Conservation (phyloP, 2,329 filamentous ascomycete genomes). For the Pseudogymnoascus sp. region DNA sequence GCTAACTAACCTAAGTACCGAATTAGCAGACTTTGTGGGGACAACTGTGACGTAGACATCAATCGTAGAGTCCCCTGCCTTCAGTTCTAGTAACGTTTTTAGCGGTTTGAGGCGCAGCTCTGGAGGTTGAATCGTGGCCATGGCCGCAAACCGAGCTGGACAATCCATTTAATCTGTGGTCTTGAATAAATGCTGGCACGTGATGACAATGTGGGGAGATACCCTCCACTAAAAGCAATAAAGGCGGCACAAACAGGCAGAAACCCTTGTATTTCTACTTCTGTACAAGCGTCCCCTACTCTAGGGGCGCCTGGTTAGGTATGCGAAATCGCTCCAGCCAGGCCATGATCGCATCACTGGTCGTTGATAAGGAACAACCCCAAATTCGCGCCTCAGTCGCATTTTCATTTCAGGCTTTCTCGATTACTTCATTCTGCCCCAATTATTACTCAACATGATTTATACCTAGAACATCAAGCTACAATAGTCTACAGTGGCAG, state of each 20-base stretch:
- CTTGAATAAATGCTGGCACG: background rate
- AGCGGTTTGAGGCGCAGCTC: conserved; percentile 43
- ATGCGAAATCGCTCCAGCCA: background rate
- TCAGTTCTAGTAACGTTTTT: conserved; percentile 56
- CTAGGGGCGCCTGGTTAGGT: background rate
- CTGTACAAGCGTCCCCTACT: no score
- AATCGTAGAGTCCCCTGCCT: conserved; percentile 49
- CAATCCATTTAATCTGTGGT: background rate
- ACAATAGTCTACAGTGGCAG: background rate
- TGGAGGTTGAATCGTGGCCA: background rate
- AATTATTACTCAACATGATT: background rate
- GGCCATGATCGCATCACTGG: conserved; percentile 3
- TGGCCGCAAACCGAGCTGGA: background rate
- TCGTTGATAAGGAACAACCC: conserved; percentile 3
- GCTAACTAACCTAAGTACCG: conserved; percentile 58
- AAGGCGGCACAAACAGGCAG: no score
- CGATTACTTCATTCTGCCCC: background rate
- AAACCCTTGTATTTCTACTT: no score
- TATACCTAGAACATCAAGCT: background rate
- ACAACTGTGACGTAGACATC: conserved; percentile 64
- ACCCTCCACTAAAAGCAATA: no score
- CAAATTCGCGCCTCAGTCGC: background rate
- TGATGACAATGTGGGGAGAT: no score
- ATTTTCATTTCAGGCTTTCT: background rate
- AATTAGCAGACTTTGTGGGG: conserved; percentile 63